Evolutionary conservation across 768 basidiomycete genomes (phyloP).

Genomic region (Pleurotus platypus): DNA sequence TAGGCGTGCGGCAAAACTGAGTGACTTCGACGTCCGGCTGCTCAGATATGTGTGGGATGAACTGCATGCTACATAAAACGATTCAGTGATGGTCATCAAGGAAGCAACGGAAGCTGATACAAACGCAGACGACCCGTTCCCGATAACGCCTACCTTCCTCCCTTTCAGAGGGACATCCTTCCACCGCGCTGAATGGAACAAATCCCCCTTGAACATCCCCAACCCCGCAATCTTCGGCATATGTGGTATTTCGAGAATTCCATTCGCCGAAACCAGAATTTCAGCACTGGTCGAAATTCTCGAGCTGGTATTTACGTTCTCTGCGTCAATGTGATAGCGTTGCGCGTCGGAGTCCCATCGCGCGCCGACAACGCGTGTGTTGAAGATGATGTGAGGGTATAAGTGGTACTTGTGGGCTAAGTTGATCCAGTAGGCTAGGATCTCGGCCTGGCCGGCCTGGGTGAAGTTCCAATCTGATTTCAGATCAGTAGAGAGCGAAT

Average conservation of each 20-base stretch:
- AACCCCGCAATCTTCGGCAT: conserved; percentile 30
- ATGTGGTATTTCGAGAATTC: conserved; percentile 43
- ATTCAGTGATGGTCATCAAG: too few relatives aligned
- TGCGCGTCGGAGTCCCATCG: conserved; percentile 37
- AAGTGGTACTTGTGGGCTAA: conserved; percentile 41
- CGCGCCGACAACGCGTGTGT: conserved; percentile 38
- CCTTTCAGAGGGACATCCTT: conserved; percentile 33
- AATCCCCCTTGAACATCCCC: conserved; percentile 39
- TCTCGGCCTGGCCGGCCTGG: conserved; percentile 37
- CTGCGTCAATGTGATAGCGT: conserved; percentile 31
- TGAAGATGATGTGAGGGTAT: conserved; percentile 35
- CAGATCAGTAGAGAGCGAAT: conserved; percentile 45
- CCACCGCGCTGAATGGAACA: conserved; percentile 57
- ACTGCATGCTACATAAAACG: conserved; percentile 38
- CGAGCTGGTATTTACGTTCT: conserved; percentile 29
- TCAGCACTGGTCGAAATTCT: conserved; percentile 30
- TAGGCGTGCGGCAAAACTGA: conserved; percentile 48
- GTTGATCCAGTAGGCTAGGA: conserved; percentile 38
- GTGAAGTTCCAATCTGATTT: conserved; percentile 40
- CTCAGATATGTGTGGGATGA: conserved; percentile 40
- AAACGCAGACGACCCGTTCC: conserved; percentile 54
- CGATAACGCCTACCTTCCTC: conserved; percentile 55
- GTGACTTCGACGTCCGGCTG: conserved; percentile 36
- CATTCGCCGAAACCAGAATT: conserved; percentile 48
- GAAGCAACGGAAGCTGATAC: conserved; percentile 16